Base-by-base conservation (phyloP, 1,284 basidiomycete genomes). In the Puccinia coronata region DNA sequence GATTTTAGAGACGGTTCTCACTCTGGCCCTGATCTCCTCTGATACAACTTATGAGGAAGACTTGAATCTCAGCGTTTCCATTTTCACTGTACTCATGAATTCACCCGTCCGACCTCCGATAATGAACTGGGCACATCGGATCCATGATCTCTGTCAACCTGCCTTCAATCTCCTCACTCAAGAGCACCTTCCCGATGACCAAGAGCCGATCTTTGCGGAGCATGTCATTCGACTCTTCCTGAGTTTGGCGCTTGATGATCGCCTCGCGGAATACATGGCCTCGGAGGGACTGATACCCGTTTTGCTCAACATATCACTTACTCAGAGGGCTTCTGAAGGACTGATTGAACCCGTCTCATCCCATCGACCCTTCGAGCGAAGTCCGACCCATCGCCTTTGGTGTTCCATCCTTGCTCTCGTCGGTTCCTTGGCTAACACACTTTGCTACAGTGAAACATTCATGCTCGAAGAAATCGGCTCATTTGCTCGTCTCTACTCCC, bases 401-500 rank as follows among this genome's bases (percentile, higher is more conserved):
- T 81, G 80, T 65, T 81, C 71, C n/a, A 63, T 81, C 28, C 61
- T 81, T 34, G 71, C 80, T 41, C 71, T 81, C 6, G 80, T 81
- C 28, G 53, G 36, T 43, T 73, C 71, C 34, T 49, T 81, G 41
- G 80, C 80, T 16, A 73, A 81, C 63, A 74, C 72, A 2, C 61
- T 81, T 31, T 73, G 80, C 36, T 71, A 81, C 36, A 74, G 80
- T 39, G 49, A 81, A 51, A 72, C 61, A 3, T 81, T 81, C 57
- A 75, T 81, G 71, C 57, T 81, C 23, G 71, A 74, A 28, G 80
- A 81, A 43, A 74, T 81, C 18, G 61, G 57, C 36, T 81, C 80
- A 9, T 81, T 81, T 81, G 80, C 63, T 18, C 43, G 70, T 74
- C 51, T 81, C 2, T 81, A 81, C 61, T 74, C 72, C 23, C 71